These are phyloP conservation scores for Microcyclospora tardicrescens DNA, from an alignment of 2,329 filamentous ascomycete genomes.

Conservation along the genomic window DNA sequence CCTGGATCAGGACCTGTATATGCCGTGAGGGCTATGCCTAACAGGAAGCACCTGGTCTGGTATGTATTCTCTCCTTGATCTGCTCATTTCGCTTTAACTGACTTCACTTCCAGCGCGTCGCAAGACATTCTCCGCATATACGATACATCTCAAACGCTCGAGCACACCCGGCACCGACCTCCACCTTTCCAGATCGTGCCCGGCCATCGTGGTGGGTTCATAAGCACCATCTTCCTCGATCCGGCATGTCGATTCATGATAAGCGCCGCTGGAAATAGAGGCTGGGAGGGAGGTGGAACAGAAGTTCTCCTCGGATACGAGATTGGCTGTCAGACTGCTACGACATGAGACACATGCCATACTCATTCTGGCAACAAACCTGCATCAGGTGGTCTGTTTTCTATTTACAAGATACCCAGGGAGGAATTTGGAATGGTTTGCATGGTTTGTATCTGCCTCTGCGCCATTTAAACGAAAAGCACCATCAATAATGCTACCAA, in stretches of 20 bases:
- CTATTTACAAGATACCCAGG: conserved; percentile 2
- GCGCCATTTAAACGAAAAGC: too few relatives aligned
- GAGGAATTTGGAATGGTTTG: conserved; percentile 1
- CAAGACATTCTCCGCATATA: conserved; percentile 91
- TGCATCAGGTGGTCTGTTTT: too few relatives aligned
- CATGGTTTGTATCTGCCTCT: neutral
- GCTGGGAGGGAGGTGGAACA: conserved; percentile 81
- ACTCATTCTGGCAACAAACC: too few relatives aligned
- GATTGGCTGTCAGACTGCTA: conserved; percentile 36
- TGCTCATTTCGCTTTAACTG: conserved; percentile 2
- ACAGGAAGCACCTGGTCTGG: conserved; percentile 84
- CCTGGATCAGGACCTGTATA: conserved; percentile 81
- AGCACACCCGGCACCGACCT: conserved; percentile 54
- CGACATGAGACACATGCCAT: too few relatives aligned
- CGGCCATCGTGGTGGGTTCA: conserved; percentile 76
- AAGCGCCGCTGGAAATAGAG: conserved; percentile 77
- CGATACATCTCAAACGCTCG: conserved; percentile 51
- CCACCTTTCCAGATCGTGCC: conserved; percentile 96
- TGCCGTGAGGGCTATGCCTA: conserved; percentile 79
- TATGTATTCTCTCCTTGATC: conserved; percentile 25
- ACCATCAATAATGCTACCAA: too few relatives aligned
- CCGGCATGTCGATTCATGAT: conserved; percentile 83
- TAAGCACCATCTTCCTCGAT: conserved; percentile 75
- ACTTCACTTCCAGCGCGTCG: conserved; percentile 49
- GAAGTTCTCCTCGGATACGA: conserved; percentile 93